Conservation (phyloP, 2,329 filamentous ascomycete species). For the Huntiella omanensis region DNA sequence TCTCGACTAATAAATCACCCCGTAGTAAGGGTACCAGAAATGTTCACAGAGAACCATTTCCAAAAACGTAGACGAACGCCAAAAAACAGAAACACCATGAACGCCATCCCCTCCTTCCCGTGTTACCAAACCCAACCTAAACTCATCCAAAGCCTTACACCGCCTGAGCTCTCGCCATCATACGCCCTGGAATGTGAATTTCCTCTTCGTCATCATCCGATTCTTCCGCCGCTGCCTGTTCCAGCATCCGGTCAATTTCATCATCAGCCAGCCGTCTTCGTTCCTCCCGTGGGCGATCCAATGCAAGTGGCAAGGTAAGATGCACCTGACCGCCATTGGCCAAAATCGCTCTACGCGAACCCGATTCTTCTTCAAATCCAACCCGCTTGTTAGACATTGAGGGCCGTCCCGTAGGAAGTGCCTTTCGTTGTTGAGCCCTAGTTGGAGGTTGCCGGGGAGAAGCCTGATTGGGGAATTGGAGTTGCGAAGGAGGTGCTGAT, state of each 20-base stretch:
- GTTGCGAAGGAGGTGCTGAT: not conserved
- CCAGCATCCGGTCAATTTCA: constrained; percentile 40
- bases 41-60: too few relatives aligned
- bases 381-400: constrained; percentile 24
- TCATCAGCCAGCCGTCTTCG: constrained; percentile 30
- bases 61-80: not conserved
- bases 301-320: constrained; percentile 30
- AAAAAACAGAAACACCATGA: not conserved
- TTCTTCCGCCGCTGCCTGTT: constrained; percentile 29
- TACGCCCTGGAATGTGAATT: constrained; percentile 31
- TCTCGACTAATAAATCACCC: too few relatives aligned
- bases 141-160: not conserved
- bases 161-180: constrained; percentile 5
- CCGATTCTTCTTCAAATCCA: constrained; percentile 23
- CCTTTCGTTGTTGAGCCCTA: constrained; percentile 26
- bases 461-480: not conserved
- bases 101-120: not conserved
- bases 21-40: too few relatives aligned
- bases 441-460: constrained; percentile 12
- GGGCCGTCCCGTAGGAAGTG: constrained; percentile 30
- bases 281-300: constrained; percentile 22
- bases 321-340: constrained; percentile 19
- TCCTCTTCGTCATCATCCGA: constrained; percentile 38
- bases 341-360: not conserved
- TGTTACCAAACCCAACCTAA: not conserved